Evolutionary conservation across 805 yeast genomes (phyloP).

Genomic region (Debaryomyces hansenii): DNA sequence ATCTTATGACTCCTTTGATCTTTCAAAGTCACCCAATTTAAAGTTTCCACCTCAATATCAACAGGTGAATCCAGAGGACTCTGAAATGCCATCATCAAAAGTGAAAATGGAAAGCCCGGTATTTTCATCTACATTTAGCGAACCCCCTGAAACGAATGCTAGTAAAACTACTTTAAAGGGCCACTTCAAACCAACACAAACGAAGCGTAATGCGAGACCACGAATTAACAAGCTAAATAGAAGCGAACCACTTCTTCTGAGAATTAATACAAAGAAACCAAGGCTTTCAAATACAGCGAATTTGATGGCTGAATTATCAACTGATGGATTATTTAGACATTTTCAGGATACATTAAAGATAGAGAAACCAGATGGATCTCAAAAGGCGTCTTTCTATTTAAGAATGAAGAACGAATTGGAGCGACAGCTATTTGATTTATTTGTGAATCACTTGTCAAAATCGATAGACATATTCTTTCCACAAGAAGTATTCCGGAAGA

Average conservation of each 20-base stretch:
- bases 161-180: not conserved
- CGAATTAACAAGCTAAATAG: slow-evolving; percentile 33
- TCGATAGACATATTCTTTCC: slow-evolving; percentile 34
- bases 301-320: slow-evolving; percentile 17
- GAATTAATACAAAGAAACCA: slow-evolving; percentile 4
- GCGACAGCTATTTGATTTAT: slow-evolving; percentile 31
- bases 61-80: too few relatives aligned
- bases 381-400: slow-evolving; percentile 8
- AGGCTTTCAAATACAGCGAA: slow-evolving; percentile 5
- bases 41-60: too few relatives aligned
- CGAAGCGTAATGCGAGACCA: slow-evolving; percentile 37
- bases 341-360: slow-evolving; percentile 24
- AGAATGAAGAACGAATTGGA: slow-evolving; percentile 23
- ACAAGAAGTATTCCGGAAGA: slow-evolving; percentile 25
- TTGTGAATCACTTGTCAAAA: slow-evolving; percentile 26
- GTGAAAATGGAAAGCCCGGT: too few relatives aligned
- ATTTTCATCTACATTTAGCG: too few relatives aligned
- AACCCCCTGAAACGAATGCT: not conserved
- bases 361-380: slow-evolving; percentile 8
- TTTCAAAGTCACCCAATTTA: too few relatives aligned
- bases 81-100: too few relatives aligned
- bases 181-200: slow-evolving; percentile 35
- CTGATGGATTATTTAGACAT: slow-evolving; percentile 22
- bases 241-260: slow-evolving; percentile 4
- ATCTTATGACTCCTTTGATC: too few relatives aligned